Evolutionary conservation across 179 eudicot genomes (phyloP), one percentile per base, ranked within the genome.

Genomic region (Nepenthes alata): DNA sequence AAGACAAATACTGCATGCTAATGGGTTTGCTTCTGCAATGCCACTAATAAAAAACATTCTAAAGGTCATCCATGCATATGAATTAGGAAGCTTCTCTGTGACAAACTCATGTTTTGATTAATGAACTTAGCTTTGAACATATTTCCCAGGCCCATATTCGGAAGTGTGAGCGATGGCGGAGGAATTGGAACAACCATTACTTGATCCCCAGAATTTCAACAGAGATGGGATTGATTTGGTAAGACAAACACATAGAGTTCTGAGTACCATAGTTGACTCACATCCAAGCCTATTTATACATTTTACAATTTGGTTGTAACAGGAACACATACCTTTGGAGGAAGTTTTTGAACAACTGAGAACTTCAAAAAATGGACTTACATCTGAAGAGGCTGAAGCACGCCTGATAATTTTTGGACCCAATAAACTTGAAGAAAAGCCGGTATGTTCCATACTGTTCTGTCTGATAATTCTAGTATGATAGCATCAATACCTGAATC

Each of bases 161-260:
- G 35, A 45, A 50, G n/a, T n/a, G 61, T 67, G 77, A 68, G 59
- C 58, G 58, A 86, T 86, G 94, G 77, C 78, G 13, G 95, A 75
- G 57, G 74, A 80, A 12, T 55, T 86, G 62, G 70, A 80, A 70
- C 85, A 75, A 63, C 90, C 85, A n/a, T 64, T 86, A 50, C 15
- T 86, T 54, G 75, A 66, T 72, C 84, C 91, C 68, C 78, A 77
- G 25, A 75, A 77, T 69, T 77, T 86, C 70, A 70, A 61, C 47
- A 67, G 79, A 60, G 89, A 86, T 14, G 86, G 81, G 57, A 74
- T 86, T 71, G 95, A 86, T 74, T 74, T 86, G 82, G 95, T 86
- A 82, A 80, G 73, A 34, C 39, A 4, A 2, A 7, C 35, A 55
- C 51, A 16, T 41, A 69, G 10, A 53, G 25, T 63, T 47, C 5